Base-by-base conservation (phyloP, 2,329 filamentous ascomycete species). In the Periconia sp. region DNA sequence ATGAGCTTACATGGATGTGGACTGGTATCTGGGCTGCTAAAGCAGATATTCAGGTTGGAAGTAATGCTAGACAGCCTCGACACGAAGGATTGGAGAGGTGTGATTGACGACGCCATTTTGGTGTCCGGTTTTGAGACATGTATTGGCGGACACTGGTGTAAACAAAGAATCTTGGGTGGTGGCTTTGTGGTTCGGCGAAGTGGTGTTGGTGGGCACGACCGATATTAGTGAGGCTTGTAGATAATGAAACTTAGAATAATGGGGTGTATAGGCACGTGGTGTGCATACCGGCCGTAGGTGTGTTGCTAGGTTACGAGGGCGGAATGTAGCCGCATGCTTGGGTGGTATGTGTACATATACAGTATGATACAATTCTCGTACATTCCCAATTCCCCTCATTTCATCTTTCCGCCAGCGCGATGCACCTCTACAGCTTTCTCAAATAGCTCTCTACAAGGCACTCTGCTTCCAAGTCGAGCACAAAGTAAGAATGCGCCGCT, bases 401-500 rank as follows among this genome's bases (percentile, higher is more conserved):
- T 46, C 38, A 56, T 47, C 22, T 42, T 57, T 8, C 40, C 56
- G 25, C 55, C 59, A 1, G 38, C 41, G 19, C 58, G 44, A 39
- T 63, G 77, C 11, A 66, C 68, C 43, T 59, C 42, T 1, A 76
- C 65, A 4, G 76, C 85, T 28, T 80, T 71, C 43, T 79, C 77
- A 68, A 99, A 99, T 73, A 99, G 73, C 46, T 88, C 84, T 51
- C 87, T 83, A 59, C 92, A 96, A 43, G 78, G 78, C 3, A 99
- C 92, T 52, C 83, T 80, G 67, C 90, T 96, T 3, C 89, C 91
- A 46, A 99, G 69, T 54, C 85, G 82, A 0, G 94, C 92, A 69
- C 94, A 99, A 13, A 99, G 77, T 61, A 99, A 72, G 66, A 99
- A 99, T 0, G 94, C 95, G 0, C 94, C 94, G 68, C 91, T 96